Evolutionary conservation across 441 rosid genomes (phyloP), one percentile per base, ranked within the genome.

Genomic region (Syzygium syzygioides): DNA sequence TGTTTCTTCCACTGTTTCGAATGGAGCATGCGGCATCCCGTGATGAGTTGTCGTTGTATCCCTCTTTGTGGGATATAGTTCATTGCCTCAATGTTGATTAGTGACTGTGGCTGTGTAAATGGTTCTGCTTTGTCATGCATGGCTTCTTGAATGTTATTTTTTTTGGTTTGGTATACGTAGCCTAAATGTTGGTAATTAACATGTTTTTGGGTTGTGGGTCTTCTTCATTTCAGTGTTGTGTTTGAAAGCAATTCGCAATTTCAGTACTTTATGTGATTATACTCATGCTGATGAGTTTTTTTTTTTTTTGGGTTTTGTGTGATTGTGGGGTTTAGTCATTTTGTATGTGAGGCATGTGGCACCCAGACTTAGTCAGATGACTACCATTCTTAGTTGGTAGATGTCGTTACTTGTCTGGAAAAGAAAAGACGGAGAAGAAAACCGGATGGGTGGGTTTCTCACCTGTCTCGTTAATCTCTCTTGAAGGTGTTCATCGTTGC

Each of bases 401-500:
- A 66, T 57, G 89, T 86, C 85, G 92, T 93, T 92, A 92, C 92
- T 89, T 93, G 88, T 92, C 91, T 91, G 93, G 92, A 55, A 94
- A 88, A 93, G 18, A 28, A 87, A 91, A 30, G 76, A 89, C 30
- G 79, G 89, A 85, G 88, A 88, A 88, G 90, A 85, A 30, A 86
- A 86, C 89, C 25, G n/a, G 85, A 59, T 66, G 32, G 89, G 79
- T 87, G 90, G 92, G 91, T 90, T 93, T 89, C 89, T 91, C 79
- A 18, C 86, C 76, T 55, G 86, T 90, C 88, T 26, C 28, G 85
- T 88, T 68, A 45, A 90, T 87, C 6, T 86, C 91, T 89, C 92
- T 89, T 88, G 45, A 64, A 90, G 93, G 95, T 90, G 94, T 95
- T 26, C 94, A 93, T 94, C 94, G 95, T 94, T 91, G 94, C 95